Evolutionary conservation across 257 asterid species (phyloP).

Genomic region (Apocynum venetum): DNA sequence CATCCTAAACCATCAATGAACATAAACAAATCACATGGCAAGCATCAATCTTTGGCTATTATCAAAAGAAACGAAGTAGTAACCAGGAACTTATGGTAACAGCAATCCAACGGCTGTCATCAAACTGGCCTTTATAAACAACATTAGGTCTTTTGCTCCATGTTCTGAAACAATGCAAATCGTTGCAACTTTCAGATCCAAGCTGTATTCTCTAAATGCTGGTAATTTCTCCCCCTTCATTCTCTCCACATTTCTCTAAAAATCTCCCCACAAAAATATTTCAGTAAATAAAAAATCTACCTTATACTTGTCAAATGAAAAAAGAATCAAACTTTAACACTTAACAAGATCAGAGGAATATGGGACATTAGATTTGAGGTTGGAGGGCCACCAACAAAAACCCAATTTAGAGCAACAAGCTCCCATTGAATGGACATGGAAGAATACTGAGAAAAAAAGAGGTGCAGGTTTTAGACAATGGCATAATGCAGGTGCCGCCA

Average conservation of each 20-base stretch:
- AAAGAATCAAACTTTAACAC: not conserved
- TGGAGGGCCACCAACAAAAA: conserved; percentile 34
- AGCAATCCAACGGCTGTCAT: conserved; percentile 38
- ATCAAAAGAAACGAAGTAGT: not conserved
- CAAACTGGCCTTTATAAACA: conserved; percentile 41
- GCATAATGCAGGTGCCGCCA: too few relatives aligned
- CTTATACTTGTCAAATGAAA: not conserved
- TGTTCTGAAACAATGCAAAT: conserved; percentile 48
- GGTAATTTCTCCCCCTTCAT: conserved; percentile 26
- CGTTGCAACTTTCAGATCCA: conserved; percentile 42
- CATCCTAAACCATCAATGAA: conserved; percentile 29
- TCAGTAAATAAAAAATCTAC: not conserved
- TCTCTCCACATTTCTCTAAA: conserved; percentile 30
- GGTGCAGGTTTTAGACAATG: not conserved
- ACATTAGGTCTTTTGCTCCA: conserved; percentile 43
- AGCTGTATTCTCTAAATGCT: conserved; percentile 33
- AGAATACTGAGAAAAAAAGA: not conserved
- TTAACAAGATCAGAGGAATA: conserved; percentile 36
- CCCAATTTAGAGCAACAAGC: conserved; percentile 44
- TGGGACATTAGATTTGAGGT: conserved; percentile 34
- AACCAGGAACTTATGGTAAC: conserved; percentile 39
- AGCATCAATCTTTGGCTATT: not conserved
- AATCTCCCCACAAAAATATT: not conserved
- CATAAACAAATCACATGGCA: not conserved
- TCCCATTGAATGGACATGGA: conserved; percentile 27